Evolutionary conservation across 768 basidiomycete genomes (phyloP).

Genomic region (Hygrocybe coccinea): DNA sequence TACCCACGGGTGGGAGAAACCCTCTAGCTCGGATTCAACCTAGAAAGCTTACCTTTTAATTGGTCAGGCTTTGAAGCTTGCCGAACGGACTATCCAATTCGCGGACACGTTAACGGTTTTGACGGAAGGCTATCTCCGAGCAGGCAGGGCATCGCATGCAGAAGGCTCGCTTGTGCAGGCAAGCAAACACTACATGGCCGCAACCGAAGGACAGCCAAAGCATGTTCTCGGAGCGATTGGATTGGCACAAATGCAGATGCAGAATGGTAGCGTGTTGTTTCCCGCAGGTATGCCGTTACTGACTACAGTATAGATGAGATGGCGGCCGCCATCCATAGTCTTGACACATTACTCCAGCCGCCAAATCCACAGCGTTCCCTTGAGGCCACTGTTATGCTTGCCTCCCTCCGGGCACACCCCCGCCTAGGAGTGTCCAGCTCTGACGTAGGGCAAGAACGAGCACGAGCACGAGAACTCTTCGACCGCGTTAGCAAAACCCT

Average conservation of each 20-base stretch:
- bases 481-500: constrained; percentile 69
- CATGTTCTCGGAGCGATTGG: constrained; percentile 79
- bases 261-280: constrained; percentile 51
- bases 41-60: not conserved
- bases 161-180: constrained; percentile 63
- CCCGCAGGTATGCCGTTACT: not conserved
- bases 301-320: constrained; percentile 57
- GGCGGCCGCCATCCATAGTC: constrained; percentile 78
- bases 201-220: constrained; percentile 65
- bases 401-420: constrained; percentile 78
- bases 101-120: constrained; percentile 82
- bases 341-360: constrained; percentile 70
- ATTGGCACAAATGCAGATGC: constrained; percentile 81
- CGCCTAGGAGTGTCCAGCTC: constrained; percentile 73
- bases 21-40: not conserved
- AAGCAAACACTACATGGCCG: constrained; percentile 61
- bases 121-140: constrained; percentile 80
- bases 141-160: constrained; percentile 76
- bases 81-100: constrained; percentile 90
- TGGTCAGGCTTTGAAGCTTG: constrained; percentile 78
- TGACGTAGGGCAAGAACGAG: constrained; percentile 67
- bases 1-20: constrained; percentile 47
- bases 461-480: constrained; percentile 74
- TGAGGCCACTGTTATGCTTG: constrained; percentile 86
- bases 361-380: constrained; percentile 61